Evolutionary conservation across 257 asterid genomes (phyloP), one percentile per base, ranked within the genome.

Genomic region (Voacanga thouarsii): DNA sequence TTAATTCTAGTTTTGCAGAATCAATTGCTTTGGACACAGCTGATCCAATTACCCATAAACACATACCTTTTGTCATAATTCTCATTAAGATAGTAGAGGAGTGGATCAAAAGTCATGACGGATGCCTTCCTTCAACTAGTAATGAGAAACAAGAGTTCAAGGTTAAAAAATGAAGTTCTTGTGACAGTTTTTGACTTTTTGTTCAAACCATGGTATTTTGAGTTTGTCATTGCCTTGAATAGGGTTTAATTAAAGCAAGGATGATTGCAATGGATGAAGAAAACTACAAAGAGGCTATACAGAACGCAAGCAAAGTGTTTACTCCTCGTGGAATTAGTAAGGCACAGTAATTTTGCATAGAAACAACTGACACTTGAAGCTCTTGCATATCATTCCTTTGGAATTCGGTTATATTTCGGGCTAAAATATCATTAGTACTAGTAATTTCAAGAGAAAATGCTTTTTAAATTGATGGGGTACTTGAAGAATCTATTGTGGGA

Each of bases 271-370:
- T 81, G 12, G 99, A 96, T 84, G 99, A 96, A 84, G 99, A 93
- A 82, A 93, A 96, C 84, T 96, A 90, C 84, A 96, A 88, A 81
- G 99, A 96, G 90, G 99, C 99, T 75, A 86, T 90, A 28, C 97
- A 93, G 71, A 97, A 97, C 82, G 90, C 98, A 70, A 93, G 86
- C 83, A 96, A 96, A 86, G 90, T 96, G 60, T 95, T 90, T 85
- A 86, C 96, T 79, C 91, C 97, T 75, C 88, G 71, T 87, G 99
- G 98, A 86, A 92, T 93, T 72, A 91, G 99, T 96, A 89, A 89
- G 97, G 88, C 5, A 63, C 50, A 47, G 43, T 23, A 24, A 68
- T 28, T 61, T 39, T 77, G 37, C 21, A 1, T 14, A 33, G 66
- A 28, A 45, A 56, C 26, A n/a, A 45, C 18, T 64, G 6, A 43